phyloP scores from a whole-genome alignment of 495 filamentous ascomycete genomes.

The Neurospora sp. region DNA sequence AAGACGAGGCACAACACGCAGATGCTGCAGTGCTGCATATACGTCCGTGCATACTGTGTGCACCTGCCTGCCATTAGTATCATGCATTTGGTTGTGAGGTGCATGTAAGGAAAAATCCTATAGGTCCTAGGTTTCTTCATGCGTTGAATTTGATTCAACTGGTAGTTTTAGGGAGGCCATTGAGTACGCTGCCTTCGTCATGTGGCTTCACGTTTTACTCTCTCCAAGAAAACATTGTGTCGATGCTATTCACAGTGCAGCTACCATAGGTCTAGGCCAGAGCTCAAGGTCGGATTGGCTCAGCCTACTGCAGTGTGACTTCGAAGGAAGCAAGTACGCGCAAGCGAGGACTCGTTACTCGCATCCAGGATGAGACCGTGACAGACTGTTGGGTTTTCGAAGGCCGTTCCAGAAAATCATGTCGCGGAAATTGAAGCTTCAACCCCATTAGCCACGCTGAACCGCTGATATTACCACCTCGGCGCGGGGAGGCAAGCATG shows the following conservation, averaged over 20 bases:
- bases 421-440: not conserved
- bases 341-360: not conserved
- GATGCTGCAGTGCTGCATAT: not conserved
- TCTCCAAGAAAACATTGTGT: not conserved
- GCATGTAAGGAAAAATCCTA: not conserved
- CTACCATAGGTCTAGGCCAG: not conserved
- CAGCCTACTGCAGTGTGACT: not conserved
- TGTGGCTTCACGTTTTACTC: not conserved
- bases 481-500: not conserved
- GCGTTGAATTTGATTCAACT: not conserved
- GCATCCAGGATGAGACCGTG: not conserved
- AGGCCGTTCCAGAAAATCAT: not conserved
- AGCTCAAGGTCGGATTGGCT: not conserved
- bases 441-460: not conserved
- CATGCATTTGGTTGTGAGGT: not conserved
- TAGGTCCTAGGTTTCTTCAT: not conserved
- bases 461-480: not conserved
- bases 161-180: not conserved
- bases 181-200: not conserved
- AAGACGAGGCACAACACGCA: not conserved
- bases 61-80: not conserved
- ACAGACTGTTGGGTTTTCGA: not conserved
- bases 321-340: not conserved
- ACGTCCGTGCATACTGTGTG: not conserved
- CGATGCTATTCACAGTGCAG: not conserved